Base-by-base conservation (phyloP, 1,284 basidiomycete genomes). In the Boletellus sp. region DNA sequence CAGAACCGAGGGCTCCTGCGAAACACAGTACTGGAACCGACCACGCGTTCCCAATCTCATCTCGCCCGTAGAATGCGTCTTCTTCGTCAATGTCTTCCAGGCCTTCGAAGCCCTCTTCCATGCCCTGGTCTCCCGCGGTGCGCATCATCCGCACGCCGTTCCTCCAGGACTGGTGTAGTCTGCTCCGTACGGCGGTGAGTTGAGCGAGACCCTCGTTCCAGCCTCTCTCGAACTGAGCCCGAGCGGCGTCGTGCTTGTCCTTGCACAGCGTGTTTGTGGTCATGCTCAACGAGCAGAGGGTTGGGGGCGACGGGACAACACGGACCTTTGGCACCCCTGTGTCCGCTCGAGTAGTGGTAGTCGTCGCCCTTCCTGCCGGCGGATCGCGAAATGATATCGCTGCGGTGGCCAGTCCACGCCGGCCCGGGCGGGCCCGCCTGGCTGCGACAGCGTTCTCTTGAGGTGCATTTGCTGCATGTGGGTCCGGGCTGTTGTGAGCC, bases 181-280 rank as follows among this genome's bases (percentile, higher is more conserved):
- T 67, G 8, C 56, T 54, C 27, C 74, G 70, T 10, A 69, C 70
- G 6, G 69, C 67, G 17, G 59, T 59, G 20, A 83, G 67, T 39
- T 73, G 72, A 19, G 64, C 58, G 40, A 83, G 57, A 8, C 82
- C 82, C 49, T 78, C 73, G 3, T 61, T 61, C 83, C 83, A 86
- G 8, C 83, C 84, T 26, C 63, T 68, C 57, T 72, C 71, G 54
- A 85, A 87, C 52, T 77, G 73, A 5, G 58, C 58, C 13, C 71
- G 67, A 44, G 80, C 62, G 14, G 53, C 56, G 8, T 55, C 58
- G 36, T 73, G 70, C 35, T 57, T 67, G 10, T 69, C 65, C 13
- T 59, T 52, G 21, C 61, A 55, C 16, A 70, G 55, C 11, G 50
- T 49, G 6, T 63, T 53, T 2, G 69, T 57, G 2, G 70, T 74